Percentiles rank a stretch among this genome's conserved stretches.
Conservation (phyloP, 139 green algal genomes). For the Chlorella vulgaris region DNA sequence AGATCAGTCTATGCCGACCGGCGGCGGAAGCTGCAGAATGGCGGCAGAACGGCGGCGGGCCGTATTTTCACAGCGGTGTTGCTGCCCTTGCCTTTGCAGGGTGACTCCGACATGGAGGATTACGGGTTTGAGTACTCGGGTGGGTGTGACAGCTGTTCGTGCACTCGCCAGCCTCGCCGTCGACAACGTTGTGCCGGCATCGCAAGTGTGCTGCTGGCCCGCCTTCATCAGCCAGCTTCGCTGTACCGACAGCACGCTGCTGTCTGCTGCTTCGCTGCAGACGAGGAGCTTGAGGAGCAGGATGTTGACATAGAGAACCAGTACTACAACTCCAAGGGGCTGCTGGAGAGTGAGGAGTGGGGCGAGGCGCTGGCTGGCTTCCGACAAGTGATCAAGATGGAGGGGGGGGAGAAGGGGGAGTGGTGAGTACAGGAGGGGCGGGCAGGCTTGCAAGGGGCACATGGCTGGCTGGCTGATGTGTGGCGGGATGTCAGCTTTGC, state of each 20-base stretch:
- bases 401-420: conserved; percentile 90
- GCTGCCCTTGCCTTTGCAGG: not conserved
- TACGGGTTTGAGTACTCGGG: conserved; percentile 97
- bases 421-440: conserved; percentile 75
- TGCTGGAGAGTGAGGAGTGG: conserved; percentile 80
- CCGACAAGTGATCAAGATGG: conserved; percentile 91
- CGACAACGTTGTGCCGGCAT: no score
- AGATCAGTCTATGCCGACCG: no score
- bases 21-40: no score
- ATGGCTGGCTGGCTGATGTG: not conserved
- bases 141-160: no score
- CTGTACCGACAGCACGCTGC: no score
- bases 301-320: conserved; percentile 99
- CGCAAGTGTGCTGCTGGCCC: not conserved
- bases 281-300: conserved; percentile 95
- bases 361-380: conserved; percentile 89
- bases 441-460: no score
- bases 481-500: no score
- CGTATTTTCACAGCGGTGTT: not conserved
- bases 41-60: not conserved
- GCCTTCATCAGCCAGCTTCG: not conserved
- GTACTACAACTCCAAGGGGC: conserved; percentile 98
- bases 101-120: conserved; percentile 55
- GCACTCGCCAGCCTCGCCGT: no score
- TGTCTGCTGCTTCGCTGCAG: no score